Evolutionary conservation across 106 monocot genomes (phyloP).

Genomic region (Allium sativum): DNA sequence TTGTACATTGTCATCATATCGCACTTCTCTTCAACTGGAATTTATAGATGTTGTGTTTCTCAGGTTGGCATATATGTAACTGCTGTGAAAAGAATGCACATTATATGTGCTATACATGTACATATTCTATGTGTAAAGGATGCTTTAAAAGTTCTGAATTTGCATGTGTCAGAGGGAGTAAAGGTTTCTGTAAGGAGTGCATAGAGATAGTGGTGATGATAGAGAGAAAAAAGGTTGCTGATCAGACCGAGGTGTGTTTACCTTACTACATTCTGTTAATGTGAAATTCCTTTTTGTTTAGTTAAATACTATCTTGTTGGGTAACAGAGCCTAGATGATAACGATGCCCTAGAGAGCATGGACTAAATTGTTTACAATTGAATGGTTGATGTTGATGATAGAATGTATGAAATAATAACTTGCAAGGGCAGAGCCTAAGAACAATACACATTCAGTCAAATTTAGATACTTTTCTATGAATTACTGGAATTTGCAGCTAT

Average conservation of each 20-base stretch:
- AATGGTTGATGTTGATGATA: too few relatives aligned
- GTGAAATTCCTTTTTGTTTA: too few relatives aligned
- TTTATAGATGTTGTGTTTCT: not conserved
- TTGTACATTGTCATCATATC: not conserved
- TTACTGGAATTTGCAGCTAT: too few relatives aligned
- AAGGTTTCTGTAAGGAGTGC: constrained; percentile 79
- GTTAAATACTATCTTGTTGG: too few relatives aligned
- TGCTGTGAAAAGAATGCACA: constrained; percentile 68
- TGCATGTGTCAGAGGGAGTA: constrained; percentile 61
- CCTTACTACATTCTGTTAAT: too few relatives aligned
- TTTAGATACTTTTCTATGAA: too few relatives aligned
- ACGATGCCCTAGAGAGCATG: too few relatives aligned
- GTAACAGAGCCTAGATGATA: too few relatives aligned
- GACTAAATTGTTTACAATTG: too few relatives aligned
- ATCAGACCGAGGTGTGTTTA: constrained; percentile 25
- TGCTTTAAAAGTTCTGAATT: constrained; percentile 66
- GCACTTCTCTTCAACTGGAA: not conserved
- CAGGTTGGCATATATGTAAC: constrained; percentile 98
- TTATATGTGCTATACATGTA: constrained; percentile 94
- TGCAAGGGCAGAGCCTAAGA: too few relatives aligned
- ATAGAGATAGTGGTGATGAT: constrained; percentile 65
- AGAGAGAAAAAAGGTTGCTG: constrained; percentile 44
- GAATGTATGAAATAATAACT: too few relatives aligned
- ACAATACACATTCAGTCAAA: too few relatives aligned
- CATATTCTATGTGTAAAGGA: constrained; percentile 77